A percentile compares a stretch with the other conserved stretches of the same genome.
These are phyloP conservation scores for Ceratocystis cubensis DNA, from an alignment of 2,329 filamentous ascomycete species.

Conservation along the genomic window DNA sequence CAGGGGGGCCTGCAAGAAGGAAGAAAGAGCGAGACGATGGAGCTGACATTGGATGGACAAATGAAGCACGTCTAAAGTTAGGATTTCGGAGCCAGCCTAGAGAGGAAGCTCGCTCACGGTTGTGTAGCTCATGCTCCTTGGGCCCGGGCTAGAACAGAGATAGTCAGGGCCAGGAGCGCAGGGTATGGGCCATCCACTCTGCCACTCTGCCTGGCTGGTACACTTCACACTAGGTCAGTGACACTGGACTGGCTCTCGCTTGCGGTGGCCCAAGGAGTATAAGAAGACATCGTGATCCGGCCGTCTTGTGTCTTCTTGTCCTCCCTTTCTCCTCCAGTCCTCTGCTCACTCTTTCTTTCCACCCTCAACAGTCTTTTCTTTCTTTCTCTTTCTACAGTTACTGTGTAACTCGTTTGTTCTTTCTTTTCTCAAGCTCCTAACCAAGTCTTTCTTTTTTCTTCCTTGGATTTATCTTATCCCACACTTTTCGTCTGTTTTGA, in stretches of 20 bases:
- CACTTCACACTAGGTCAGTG: neutral
- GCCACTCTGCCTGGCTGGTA: neutral
- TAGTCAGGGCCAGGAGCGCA: neutral
- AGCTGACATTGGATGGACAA: neutral
- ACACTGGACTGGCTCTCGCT: neutral
- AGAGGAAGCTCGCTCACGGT: neutral
- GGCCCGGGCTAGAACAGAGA: neutral
- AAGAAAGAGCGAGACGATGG: neutral
- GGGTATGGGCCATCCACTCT: neutral
- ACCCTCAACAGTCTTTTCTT: neutral
- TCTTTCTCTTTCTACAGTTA: neutral
- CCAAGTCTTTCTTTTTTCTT: conserved; percentile 12
- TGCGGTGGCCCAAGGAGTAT: neutral
- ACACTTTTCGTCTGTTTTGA: conserved; percentile 12
- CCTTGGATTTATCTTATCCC: neutral
- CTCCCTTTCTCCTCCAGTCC: conserved; percentile 15
- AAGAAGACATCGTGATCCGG: conserved; percentile 9
- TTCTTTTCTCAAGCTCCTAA: neutral
- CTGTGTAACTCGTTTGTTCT: conserved; percentile 8
- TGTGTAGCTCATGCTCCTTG: neutral
- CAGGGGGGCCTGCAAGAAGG: neutral
- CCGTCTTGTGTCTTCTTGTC: neutral
- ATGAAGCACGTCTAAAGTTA: neutral
- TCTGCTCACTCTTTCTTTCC: conserved; percentile 9
- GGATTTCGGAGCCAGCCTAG: neutral